Evolutionary conservation across 768 basidiomycete species (phyloP), one percentile per base, ranked within the genome.

Genomic region (Suillus sp.): DNA sequence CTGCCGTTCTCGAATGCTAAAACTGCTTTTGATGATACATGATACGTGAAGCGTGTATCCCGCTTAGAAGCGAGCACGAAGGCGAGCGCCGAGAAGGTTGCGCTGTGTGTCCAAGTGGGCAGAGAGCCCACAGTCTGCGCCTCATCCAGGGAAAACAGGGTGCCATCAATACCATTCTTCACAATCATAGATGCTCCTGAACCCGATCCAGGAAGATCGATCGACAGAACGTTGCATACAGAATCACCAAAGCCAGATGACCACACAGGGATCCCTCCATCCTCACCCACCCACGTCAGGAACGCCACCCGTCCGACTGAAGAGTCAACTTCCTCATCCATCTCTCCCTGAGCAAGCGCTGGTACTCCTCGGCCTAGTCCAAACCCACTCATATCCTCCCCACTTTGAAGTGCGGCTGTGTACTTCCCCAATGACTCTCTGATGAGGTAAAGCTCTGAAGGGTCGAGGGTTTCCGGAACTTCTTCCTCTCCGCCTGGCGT

Each of bases 11-110:
- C 96, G 68, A 98, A 95, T 0, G 94, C 94, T 54, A 94, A 78
- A 2, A 92, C 87, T 6, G 81, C 81, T 48, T 79, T 73, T 1
- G 75, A 75, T 0, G 82, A 74, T 38, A 86, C 75, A 70, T 98
- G 95, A 70, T 90, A 85, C 1, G 92, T 92, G 77, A 96, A 95
- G 22, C 93, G 86, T 1, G 91, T 87, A 74, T 98, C 94, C 34
- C 86, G 88, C 72, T 98, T 98, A 14, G 93, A 94, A 10, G 94
- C 94, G 57, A 99, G 81, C 45, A 99, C 96, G 72, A 98, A 99
- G 1, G 94, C 85, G 30, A 99, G 83, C 0, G 95, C 96, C 22
- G 91, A 88, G 74, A 86, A 95, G 0, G 96, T 98, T n/a, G 86
- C 81, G 4, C 77, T 77, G 73, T 99, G 96, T 58, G 70, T 80